These are phyloP conservation scores for Paecilomyces dactylethromorphus DNA, from an alignment of 2,329 filamentous ascomycete genomes.

Conservation along the genomic window DNA sequence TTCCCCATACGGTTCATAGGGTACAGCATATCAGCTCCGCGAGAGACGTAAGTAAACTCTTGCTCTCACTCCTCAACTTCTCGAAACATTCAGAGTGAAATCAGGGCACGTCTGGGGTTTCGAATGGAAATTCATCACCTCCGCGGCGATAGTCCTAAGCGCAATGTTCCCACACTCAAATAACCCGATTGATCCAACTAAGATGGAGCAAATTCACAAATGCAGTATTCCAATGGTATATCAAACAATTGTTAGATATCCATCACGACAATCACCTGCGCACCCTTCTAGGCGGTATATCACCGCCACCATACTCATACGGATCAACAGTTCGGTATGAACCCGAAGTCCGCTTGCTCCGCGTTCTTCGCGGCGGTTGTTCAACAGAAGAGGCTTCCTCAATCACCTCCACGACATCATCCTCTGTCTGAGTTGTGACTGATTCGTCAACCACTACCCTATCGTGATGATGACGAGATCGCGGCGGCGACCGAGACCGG, in stretches of 20 bases:
- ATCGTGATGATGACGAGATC: constrained; percentile 11
- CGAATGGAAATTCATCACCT: background rate
- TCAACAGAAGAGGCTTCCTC: constrained; percentile 44
- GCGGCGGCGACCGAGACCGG: constrained; percentile 15
- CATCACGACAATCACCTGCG: constrained; percentile 9
- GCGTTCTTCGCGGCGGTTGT: constrained; percentile 30
- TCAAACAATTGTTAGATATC: background rate
- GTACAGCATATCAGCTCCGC: background rate
- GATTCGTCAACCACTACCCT: constrained; percentile 28
- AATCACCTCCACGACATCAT: constrained; percentile 53
- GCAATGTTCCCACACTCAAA: background rate
- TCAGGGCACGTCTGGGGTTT: background rate
- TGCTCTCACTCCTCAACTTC: too few species aligned
- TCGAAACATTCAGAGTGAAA: background rate
- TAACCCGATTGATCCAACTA: background rate
- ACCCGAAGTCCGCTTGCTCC: constrained; percentile 30
- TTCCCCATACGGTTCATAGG: background rate
- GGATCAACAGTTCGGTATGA: constrained; percentile 47
- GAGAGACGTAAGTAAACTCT: background rate
- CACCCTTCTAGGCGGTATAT: constrained; percentile 11
- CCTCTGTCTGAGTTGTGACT: constrained; percentile 24
- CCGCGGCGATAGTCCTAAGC: background rate
- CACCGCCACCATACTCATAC: constrained; percentile 29
- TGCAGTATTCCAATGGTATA: background rate
- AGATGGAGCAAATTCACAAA: background rate